phyloP scores from a whole-genome alignment of 2,329 filamentous ascomycete species.

The Colletotrichum orchidophilum region DNA sequence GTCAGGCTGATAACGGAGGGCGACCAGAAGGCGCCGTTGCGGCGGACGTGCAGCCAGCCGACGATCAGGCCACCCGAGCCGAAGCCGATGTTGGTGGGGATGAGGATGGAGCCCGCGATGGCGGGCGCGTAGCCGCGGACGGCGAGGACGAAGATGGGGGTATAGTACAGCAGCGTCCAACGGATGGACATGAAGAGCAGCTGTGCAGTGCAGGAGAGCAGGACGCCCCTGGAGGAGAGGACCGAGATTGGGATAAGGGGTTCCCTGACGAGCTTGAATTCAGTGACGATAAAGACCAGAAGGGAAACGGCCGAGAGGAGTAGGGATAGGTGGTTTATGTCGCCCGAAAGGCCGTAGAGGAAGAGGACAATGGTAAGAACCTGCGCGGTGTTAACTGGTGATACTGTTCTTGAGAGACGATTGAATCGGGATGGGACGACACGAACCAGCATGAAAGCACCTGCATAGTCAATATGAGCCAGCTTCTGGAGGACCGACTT shows the following conservation, averaged over 20 bases:
- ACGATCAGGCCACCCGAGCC: constrained; percentile 77
- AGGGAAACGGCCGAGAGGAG: constrained; percentile 63
- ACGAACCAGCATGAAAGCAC: constrained; percentile 70
- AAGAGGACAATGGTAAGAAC: constrained; percentile 74
- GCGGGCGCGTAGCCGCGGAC: constrained; percentile 76
- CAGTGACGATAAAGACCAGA: constrained; percentile 67
- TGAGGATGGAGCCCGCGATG: constrained; percentile 76
- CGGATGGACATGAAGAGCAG: constrained; percentile 83
- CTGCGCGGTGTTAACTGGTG: constrained; percentile 48
- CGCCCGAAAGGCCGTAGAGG: constrained; percentile 74
- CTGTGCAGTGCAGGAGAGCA: constrained; percentile 79
- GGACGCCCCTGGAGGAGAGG: constrained; percentile 73
- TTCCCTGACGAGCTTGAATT: constrained; percentile 70
- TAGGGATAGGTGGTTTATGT: constrained; percentile 68
- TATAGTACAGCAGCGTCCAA: constrained; percentile 84
- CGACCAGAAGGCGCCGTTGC: constrained; percentile 77
- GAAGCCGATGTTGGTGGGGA: constrained; percentile 86
- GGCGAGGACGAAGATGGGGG: constrained; percentile 81
- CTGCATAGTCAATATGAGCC: constrained; percentile 77
- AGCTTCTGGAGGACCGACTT: constrained; percentile 63
- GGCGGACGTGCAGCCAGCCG: constrained; percentile 79
- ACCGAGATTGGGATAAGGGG: constrained; percentile 80
- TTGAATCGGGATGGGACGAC: not conserved
- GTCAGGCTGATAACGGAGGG: constrained; percentile 68
- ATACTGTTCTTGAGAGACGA: not conserved